Base-by-base conservation (phyloP, 768 basidiomycete species). In the Termitomyces sp. region DNA sequence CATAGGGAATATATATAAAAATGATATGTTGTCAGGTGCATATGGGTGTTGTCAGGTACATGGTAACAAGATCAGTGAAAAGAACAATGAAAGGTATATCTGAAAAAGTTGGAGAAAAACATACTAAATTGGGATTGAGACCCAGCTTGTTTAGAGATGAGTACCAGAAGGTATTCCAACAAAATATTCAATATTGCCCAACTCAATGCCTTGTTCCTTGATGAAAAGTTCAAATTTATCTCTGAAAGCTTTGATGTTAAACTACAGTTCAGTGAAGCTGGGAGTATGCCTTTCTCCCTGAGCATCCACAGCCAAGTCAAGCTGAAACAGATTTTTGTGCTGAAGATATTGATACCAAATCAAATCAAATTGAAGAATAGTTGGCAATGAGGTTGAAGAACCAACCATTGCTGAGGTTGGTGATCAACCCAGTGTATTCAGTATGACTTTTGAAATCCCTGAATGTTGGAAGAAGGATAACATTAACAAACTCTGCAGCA, bases 381-480 rank as follows among this genome's bases (percentile, higher is more conserved):
- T 19, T 26, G 19, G 10, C 19, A 19, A 17, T 1, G 30, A 30
- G 8, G 23, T 23, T 8, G 33, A 42, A 23, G 43, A 26, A 52
- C 47, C 1, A 28, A 62, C 61, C 49, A n/a, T 30, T 12, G 49
- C 19, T 48, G 41, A 62, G 56, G 42, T 55, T 58, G 11, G 50
- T 23, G 23, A 23, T 23, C 23, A 23, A n/a, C n/a, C n/a, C n/a
- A n/a, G n/a, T n/a, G n/a, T 48, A 57, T 9, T 57, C 56, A 17
- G 40, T 8, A 8, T 53, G 14, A 15, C 35, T 42, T 14, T 44
- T 35, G 11, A 57, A 30, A 21, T 54, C 50, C 23, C 57, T 58
- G 8, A 62, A 50, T 17, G 30, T 50, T 2, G 58, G 59, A 44
- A 62, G 59, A 44, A 62, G 47, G 40, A 59, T 56, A 14, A 59